Base-by-base conservation (phyloP, 345 rosid species). In the Citrus sp. region DNA sequence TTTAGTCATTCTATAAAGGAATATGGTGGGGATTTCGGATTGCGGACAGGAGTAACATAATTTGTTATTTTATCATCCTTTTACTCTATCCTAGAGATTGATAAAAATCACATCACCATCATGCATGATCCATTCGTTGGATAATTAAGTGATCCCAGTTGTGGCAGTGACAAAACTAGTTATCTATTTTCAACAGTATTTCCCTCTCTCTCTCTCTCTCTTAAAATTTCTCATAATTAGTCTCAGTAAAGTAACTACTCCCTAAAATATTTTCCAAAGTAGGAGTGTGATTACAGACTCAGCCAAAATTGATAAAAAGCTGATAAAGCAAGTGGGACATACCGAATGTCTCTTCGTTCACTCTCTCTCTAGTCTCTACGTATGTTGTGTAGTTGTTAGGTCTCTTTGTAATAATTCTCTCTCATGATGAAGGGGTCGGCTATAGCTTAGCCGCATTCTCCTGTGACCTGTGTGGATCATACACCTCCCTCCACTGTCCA, bases 231-330 rank as follows among this genome's bases (percentile, higher is more conserved):
- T 18, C 68, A 82, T 75, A 54, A 79, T 80, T 72, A 75, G 75
- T 73, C 74, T 68, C 19, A 72, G 79, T 74, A 78, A 69, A 76
- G 80, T 81, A 82, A 80, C 86, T 80, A 78, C 81, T 78, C 81
- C 16, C 75, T 61, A 64, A 64, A 54, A 63, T 51, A 75, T 79
- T 81, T 63, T 30, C 27, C 86, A 64, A 69, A 19, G 81, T 3
- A 1, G 60, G 12, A 10, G 77, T 42, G 70, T 25, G 70, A 59
- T 19, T 72, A 4, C 58, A 54, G 58, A 18, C 30, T 74, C 60
- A 21, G 60, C 77, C 38, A 61, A 73, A 51, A 4, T 0, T 61
- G 51, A 73, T 35, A 58, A 34, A 75, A 64, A 21, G 9, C 24
- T 65, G 63, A 30, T 9, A 75, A 64, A n/a, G 71, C 42, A 30